These are phyloP conservation scores for Exophiala mesophila DNA, from an alignment of 2,329 filamentous ascomycete species.

Conservation along the genomic window DNA sequence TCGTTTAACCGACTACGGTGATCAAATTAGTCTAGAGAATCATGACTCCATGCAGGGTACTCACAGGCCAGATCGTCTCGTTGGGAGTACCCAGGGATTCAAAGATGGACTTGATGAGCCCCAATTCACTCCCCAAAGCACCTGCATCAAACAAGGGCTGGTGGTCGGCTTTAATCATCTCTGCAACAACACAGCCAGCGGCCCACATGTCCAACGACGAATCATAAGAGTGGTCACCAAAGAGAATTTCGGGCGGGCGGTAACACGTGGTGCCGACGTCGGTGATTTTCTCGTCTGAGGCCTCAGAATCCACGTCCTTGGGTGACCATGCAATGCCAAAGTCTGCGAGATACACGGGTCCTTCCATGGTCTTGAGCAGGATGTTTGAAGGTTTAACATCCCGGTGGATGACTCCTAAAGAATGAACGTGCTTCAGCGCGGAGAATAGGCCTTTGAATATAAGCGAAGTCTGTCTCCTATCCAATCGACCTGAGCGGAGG, in stretches of 20 bases:
- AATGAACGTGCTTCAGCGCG: slow-evolving; percentile 68
- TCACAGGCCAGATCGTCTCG: slow-evolving; percentile 71
- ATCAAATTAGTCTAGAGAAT: neutral
- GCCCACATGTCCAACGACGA: slow-evolving; percentile 82
- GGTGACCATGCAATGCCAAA: slow-evolving; percentile 89
- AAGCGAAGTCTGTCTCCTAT: slow-evolving; percentile 37
- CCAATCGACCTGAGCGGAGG: slow-evolving; percentile 40
- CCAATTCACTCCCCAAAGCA: slow-evolving; percentile 86
- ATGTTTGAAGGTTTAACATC: slow-evolving; percentile 93
- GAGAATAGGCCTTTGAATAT: slow-evolving; percentile 65
- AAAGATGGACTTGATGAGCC: slow-evolving; percentile 88
- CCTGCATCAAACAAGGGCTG: slow-evolving; percentile 75
- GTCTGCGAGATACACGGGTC: slow-evolving; percentile 76
- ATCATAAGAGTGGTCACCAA: slow-evolving; percentile 72
- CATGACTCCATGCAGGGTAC: no score
- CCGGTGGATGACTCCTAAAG: slow-evolving; percentile 75
- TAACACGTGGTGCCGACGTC: slow-evolving; percentile 94
- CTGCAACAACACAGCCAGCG: slow-evolving; percentile 75
- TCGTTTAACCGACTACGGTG: slow-evolving; percentile 33
- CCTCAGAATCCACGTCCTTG: slow-evolving; percentile 54
- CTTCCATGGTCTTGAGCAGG: slow-evolving; percentile 61
- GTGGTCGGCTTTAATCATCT: slow-evolving; percentile 57
- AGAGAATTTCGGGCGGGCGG: slow-evolving; percentile 82
- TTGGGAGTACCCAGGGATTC: slow-evolving; percentile 84
- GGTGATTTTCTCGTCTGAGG: slow-evolving; percentile 66